A percentile compares a stretch with the other conserved stretches of the same genome.
These are phyloP conservation scores for Hemisphaericaspora xylanilytica DNA, from an alignment of 1,139 yeast species.

Conservation along the genomic window DNA sequence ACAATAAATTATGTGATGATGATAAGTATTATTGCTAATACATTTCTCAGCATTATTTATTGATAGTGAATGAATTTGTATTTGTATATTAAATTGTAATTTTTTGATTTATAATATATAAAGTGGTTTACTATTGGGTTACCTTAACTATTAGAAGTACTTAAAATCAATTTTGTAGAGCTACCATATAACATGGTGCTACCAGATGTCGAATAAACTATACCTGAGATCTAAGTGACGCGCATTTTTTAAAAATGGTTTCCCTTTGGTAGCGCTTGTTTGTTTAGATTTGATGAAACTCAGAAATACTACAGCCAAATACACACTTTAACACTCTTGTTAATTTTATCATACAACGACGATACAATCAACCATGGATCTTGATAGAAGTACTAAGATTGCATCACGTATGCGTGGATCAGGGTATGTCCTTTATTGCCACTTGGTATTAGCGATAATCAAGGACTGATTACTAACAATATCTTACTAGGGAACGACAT, in stretches of 20 bases:
- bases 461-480: slow-evolving; percentile 8
- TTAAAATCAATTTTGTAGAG: too few relatives aligned
- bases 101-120: slow-evolving; percentile 4
- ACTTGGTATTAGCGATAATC: not conserved
- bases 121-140: slow-evolving; percentile 5
- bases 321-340: too few relatives aligned
- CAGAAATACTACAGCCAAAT: too few relatives aligned
- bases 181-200: too few relatives aligned
- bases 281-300: too few relatives aligned
- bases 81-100: slow-evolving; percentile 5
- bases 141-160: not conserved
- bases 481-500: slow-evolving; percentile 11
- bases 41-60: not conserved
- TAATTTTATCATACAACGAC: not conserved
- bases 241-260: not conserved
- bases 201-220: too few relatives aligned
- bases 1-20: slow-evolving; percentile 50
- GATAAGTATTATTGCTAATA: not conserved
- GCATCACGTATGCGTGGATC: slow-evolving; percentile 40
- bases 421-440: slow-evolving; percentile 30
- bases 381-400: slow-evolving; percentile 20
- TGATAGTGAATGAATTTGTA: slow-evolving; percentile 6
- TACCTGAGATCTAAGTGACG: not conserved
- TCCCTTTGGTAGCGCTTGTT: too few relatives aligned
- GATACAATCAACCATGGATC: slow-evolving; percentile 4